phyloP scores from a whole-genome alignment of 1,139 yeast species.

The Lodderomyces jiufengensis region DNA sequence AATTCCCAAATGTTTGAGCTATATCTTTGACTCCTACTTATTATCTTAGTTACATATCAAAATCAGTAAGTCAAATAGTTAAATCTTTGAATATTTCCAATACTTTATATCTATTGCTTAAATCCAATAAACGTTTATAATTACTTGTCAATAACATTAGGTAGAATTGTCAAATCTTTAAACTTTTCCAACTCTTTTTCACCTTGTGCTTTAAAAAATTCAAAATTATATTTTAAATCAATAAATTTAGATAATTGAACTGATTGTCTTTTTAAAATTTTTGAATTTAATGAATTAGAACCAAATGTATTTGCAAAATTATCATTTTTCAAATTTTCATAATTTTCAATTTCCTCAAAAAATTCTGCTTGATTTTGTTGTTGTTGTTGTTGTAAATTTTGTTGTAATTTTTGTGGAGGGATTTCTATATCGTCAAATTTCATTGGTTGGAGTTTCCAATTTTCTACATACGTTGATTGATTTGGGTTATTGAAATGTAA shows the following conservation, averaged over 20 bases:
- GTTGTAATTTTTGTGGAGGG: conserved; percentile 1
- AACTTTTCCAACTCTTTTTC: conserved; percentile 1
- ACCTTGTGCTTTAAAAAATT: not conserved
- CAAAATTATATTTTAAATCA: not conserved
- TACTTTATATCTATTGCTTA: too few relatives aligned
- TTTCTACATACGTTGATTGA: conserved; percentile 1
- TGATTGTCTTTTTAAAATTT: not conserved
- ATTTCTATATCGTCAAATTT: conserved; percentile 5
- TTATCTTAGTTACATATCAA: too few relatives aligned
- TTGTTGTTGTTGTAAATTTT: not conserved
- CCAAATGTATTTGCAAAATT: not conserved
- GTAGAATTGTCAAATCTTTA: conserved; percentile 3
- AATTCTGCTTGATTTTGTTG: conserved; percentile 1
- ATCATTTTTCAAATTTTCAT: not conserved
- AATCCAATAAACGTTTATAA: too few relatives aligned
- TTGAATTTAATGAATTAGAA: not conserved
- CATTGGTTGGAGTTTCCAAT: conserved; percentile 4
- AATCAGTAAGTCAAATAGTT: too few relatives aligned
- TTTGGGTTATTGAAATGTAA: conserved; percentile 2
- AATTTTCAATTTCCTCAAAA: not conserved
- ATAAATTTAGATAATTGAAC: not conserved
- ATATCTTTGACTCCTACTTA: too few relatives aligned
- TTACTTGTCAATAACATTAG: conserved; percentile 1
- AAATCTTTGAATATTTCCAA: too few relatives aligned
- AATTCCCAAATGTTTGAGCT: too few relatives aligned